phyloP scores from a whole-genome alignment of 306 rosid species.

The Prunus mongolica region DNA sequence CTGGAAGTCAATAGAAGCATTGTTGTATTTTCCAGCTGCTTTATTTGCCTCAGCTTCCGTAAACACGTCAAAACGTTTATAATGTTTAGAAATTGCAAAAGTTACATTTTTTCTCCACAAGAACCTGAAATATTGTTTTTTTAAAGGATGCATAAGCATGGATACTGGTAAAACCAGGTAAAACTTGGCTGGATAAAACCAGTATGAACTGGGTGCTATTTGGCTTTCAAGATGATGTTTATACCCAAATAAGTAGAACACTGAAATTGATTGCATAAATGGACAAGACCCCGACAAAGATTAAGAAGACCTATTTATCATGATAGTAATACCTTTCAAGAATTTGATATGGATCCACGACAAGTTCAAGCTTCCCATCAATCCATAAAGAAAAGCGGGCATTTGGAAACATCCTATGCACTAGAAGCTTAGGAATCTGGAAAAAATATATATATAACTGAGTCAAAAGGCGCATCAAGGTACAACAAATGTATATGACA shows the following conservation, averaged over 20 bases:
- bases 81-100: slow-evolving; percentile 91
- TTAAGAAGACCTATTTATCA: neutral
- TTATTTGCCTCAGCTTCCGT: slow-evolving; percentile 96
- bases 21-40: slow-evolving; percentile 84
- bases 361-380: slow-evolving; percentile 95
- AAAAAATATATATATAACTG: slow-evolving; percentile 6
- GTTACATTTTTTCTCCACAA: slow-evolving; percentile 96
- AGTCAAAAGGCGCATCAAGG: slow-evolving; percentile 20
- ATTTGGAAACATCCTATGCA: slow-evolving; percentile 90
- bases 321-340: slow-evolving; percentile 68
- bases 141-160: slow-evolving; percentile 1
- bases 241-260: neutral
- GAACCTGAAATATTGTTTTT: slow-evolving; percentile 47
- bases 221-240: neutral
- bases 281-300: slow-evolving; percentile 6
- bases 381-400: slow-evolving; percentile 86
- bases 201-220: neutral
- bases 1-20: slow-evolving; percentile 87
- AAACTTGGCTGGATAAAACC: neutral
- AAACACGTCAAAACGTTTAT: slow-evolving; percentile 87
- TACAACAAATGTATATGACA: neutral
- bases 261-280: slow-evolving; percentile 1
- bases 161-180: neutral
- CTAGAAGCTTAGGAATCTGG: slow-evolving; percentile 90
- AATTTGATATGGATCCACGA: slow-evolving; percentile 82